Percentiles rank a stretch among this genome's conserved stretches.
Conservation (phyloP, 1,139 yeast genomes). For the Arxiozyma slooffiae region DNA sequence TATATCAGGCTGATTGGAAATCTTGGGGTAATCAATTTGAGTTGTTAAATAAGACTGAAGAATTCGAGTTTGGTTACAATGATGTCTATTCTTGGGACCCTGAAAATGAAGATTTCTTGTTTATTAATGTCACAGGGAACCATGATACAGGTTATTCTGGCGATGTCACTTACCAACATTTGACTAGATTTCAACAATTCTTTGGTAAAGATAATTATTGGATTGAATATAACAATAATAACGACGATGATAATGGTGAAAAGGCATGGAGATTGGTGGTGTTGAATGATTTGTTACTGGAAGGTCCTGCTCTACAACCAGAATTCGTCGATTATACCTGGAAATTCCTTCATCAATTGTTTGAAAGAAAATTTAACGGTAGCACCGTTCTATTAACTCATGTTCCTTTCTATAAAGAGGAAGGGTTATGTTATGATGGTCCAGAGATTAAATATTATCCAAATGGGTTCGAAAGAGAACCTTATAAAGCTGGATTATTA, state of each 20-base stretch:
- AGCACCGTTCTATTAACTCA: conserved; percentile 80
- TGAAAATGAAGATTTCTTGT: too few relatives aligned
- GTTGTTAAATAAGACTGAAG: too few relatives aligned
- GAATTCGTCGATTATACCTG: conserved; percentile 59
- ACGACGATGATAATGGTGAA: conserved; percentile 36
- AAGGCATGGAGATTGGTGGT: conserved; percentile 80
- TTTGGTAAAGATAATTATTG: conserved; percentile 84
- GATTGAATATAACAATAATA: conserved; percentile 46
- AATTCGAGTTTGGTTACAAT: too few relatives aligned
- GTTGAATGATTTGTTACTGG: conserved; percentile 70
- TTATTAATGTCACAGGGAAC: too few relatives aligned
- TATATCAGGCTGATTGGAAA: conserved; percentile 23
- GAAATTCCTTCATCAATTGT: conserved; percentile 55
- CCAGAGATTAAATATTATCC: conserved; percentile 63
- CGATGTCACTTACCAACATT: conserved; percentile 86
- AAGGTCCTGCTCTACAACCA: conserved; percentile 81
- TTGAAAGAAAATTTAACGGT: conserved; percentile 52
- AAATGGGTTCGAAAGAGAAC: conserved; percentile 43
- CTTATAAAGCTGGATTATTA: conserved; percentile 58
- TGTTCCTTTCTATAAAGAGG: conserved; percentile 74
- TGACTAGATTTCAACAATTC: conserved; percentile 60
- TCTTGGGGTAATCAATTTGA: conserved; percentile 49
- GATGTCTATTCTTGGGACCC: too few relatives aligned
- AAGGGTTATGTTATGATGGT: conserved; percentile 78
- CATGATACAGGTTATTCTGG: too few relatives aligned